A percentile compares a stretch with the other conserved stretches of the same genome.
phyloP scores from a whole-genome alignment of 257 asterid species.

The Solanum paucissectum region DNA sequence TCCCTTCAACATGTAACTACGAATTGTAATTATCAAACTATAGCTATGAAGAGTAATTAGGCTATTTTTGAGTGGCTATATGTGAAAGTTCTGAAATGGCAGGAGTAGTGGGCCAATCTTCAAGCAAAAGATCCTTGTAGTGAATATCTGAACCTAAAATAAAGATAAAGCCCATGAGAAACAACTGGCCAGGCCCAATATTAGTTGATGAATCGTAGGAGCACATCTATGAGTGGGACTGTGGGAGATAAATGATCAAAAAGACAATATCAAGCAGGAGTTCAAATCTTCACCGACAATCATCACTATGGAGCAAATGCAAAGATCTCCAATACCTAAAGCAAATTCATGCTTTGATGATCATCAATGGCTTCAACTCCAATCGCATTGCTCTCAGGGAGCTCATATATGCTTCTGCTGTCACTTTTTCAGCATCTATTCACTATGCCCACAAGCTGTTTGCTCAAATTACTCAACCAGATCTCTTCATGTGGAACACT shows the following conservation, averaged over 20 bases:
- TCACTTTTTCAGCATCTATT: conserved; percentile 17
- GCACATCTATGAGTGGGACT: neutral
- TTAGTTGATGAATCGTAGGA: neutral
- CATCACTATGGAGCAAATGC: conserved; percentile 42
- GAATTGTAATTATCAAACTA: too few relatives aligned
- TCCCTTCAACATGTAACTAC: too few relatives aligned
- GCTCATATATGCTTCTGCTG: conserved; percentile 35
- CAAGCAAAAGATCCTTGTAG: too few relatives aligned
- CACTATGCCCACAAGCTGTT: conserved; percentile 53
- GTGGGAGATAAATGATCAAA: conserved; percentile 20
- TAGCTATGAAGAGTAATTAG: too few relatives aligned
- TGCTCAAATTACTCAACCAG: conserved; percentile 49
- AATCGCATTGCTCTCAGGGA: conserved; percentile 28
- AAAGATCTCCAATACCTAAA: conserved; percentile 27
- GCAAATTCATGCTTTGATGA: conserved; percentile 36
- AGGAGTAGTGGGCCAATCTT: too few relatives aligned
- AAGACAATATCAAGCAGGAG: conserved; percentile 25
- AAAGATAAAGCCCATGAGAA: neutral
- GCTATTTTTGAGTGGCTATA: too few relatives aligned
- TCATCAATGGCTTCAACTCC: conserved; percentile 32
- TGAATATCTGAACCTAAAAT: neutral
- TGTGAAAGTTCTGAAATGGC: too few relatives aligned
- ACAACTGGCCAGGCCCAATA: neutral
- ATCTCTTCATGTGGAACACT: conserved; percentile 60
- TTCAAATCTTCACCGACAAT: conserved; percentile 21